Percentiles rank a stretch among this genome's conserved stretches.
These are phyloP conservation scores for Deuterostichococcus epilithicus DNA, from an alignment of 139 green algal genomes.

Conservation along the genomic window DNA sequence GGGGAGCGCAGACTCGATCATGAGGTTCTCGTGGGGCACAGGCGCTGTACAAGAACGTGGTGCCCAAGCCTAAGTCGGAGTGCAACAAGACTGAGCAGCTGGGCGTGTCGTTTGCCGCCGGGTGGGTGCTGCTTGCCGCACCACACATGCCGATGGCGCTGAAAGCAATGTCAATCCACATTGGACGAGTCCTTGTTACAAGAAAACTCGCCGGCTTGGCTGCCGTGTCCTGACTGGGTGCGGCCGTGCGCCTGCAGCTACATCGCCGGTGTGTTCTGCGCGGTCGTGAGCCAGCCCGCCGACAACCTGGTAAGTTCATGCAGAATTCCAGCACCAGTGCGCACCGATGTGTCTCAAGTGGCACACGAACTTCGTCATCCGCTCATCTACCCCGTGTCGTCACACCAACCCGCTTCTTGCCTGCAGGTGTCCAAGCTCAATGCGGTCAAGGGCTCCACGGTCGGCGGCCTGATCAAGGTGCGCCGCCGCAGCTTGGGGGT, in stretches of 20 bases:
- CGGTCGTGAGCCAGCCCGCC: constrained; percentile 82
- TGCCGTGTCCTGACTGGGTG: too few relatives aligned
- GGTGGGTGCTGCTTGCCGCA: constrained; percentile 17
- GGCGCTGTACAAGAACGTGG: constrained; percentile 85
- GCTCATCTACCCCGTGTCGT: too few relatives aligned
- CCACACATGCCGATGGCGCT: too few relatives aligned
- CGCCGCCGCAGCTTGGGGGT: constrained; percentile 38
- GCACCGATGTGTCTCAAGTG: too few relatives aligned
- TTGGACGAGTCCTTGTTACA: too few relatives aligned
- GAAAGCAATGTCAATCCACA: too few relatives aligned
- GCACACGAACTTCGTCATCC: too few relatives aligned
- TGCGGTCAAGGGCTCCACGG: background rate
- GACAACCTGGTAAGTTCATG: constrained; percentile 75
- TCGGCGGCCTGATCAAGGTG: constrained; percentile 60
- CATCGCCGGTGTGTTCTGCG: constrained; percentile 88
- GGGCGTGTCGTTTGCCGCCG: constrained; percentile 76
- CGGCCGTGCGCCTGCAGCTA: constrained; percentile 47
- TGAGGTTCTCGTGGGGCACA: constrained; percentile 56
- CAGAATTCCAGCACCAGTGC: background rate
- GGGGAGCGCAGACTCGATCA: background rate
- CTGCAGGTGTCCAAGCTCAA: constrained; percentile 85
- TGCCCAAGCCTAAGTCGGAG: constrained; percentile 86
- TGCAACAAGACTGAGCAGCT: constrained; percentile 91
- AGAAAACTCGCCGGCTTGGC: too few relatives aligned
- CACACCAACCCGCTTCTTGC: too few relatives aligned